Evolutionary conservation across 2,329 filamentous ascomycete genomes (phyloP).

Genomic region (Penicillium glabrum): DNA sequence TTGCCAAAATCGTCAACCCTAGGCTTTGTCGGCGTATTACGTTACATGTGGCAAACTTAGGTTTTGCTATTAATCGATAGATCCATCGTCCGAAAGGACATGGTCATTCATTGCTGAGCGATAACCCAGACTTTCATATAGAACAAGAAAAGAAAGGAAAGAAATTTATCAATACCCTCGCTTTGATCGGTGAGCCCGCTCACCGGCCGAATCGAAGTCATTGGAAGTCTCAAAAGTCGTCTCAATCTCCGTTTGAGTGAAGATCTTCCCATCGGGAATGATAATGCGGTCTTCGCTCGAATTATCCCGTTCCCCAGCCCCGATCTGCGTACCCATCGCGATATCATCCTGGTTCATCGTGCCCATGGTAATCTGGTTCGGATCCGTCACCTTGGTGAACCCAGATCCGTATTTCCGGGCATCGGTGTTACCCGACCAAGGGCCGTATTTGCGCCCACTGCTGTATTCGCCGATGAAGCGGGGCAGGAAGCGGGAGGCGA

Average conservation of each 20-base stretch:
- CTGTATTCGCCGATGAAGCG: constrained; percentile 38
- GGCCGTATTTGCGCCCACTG: constrained; percentile 23
- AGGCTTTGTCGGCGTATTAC: too few relatives aligned
- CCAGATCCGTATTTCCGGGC: constrained; percentile 24
- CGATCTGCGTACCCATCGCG: constrained; percentile 24
- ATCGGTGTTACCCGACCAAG: constrained; percentile 22
- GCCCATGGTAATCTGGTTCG: constrained; percentile 17
- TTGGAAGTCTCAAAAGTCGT: constrained; percentile 29
- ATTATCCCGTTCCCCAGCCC: constrained; percentile 11
- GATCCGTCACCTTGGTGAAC: constrained; percentile 28
- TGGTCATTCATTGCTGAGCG: background rate
- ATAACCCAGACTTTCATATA: background rate
- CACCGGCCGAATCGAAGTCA: constrained; percentile 6
- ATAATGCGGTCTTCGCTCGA: constrained; percentile 32
- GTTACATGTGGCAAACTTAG: too few relatives aligned
- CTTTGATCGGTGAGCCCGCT: constrained; percentile 7
- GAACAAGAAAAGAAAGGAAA: background rate
- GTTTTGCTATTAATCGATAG: background rate
- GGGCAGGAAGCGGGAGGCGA: constrained; percentile 45
- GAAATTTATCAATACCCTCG: background rate
- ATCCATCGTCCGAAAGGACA: background rate
- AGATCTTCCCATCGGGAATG: constrained; percentile 32
- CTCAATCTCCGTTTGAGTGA: constrained; percentile 32
- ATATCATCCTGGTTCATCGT: constrained; percentile 16
- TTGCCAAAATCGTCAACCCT: too few relatives aligned